phyloP scores from a whole-genome alignment of 2,329 filamentous ascomycete genomes.

The Penicillium sp. region DNA sequence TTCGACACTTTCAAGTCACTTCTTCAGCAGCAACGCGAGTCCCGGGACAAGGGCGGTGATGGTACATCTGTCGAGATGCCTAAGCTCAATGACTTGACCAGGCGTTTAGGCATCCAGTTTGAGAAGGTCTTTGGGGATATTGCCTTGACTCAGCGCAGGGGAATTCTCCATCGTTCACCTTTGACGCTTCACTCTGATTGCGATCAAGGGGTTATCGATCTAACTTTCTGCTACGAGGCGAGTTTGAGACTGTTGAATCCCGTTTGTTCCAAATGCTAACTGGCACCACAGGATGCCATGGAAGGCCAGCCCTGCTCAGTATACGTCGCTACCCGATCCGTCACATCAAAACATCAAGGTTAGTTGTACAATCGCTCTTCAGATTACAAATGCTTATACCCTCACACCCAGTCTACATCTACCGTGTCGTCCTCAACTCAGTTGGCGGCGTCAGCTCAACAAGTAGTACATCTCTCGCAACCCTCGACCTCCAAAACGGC shows the following conservation, averaged over 20 bases:
- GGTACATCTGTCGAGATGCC: constrained; percentile 54
- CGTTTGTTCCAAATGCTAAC: constrained; percentile 1
- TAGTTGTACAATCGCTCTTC: constrained; percentile 10
- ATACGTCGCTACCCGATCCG: constrained; percentile 36
- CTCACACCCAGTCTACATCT: constrained; percentile 54
- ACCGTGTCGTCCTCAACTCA: constrained; percentile 53
- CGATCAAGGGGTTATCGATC: constrained; percentile 48
- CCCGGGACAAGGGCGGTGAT: constrained; percentile 48
- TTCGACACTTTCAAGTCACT: constrained; percentile 51
- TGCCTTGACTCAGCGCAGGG: constrained; percentile 66
- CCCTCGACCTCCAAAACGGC: constrained; percentile 34
- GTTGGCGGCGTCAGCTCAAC: constrained; percentile 59
- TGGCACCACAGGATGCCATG: constrained; percentile 22
- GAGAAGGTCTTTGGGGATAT: constrained; percentile 64
- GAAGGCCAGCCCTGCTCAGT: constrained; percentile 28
- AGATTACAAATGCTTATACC: constrained; percentile 7
- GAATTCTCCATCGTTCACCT: constrained; percentile 63
- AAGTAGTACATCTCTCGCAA: constrained; percentile 31
- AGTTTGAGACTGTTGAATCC: not conserved
- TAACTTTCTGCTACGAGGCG: constrained; percentile 57
- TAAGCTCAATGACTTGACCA: constrained; percentile 63
- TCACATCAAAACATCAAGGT: constrained; percentile 35
- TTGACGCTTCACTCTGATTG: constrained; percentile 47
- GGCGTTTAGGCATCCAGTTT: constrained; percentile 58
- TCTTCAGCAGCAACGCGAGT: constrained; percentile 51